A percentile compares a stretch with the other conserved stretches of the same genome.
phyloP scores from a whole-genome alignment of 495 filamentous ascomycete genomes.

The Parathielavia appendiculata region DNA sequence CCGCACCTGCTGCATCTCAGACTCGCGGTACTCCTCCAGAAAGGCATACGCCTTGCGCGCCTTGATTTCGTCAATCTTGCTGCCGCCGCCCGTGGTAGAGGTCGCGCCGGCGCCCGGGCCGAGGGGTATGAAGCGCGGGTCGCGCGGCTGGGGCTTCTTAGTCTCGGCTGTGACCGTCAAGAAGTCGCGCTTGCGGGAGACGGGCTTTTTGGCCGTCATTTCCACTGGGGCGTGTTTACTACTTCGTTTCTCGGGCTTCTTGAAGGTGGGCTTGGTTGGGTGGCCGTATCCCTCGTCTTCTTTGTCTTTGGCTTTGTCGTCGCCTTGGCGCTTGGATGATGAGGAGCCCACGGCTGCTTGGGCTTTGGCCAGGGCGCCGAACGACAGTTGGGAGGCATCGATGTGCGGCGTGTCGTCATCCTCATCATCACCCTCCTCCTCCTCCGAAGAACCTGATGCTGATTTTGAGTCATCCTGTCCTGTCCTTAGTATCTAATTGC shows the following conservation, averaged over 20 bases:
- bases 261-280: slow-evolving; percentile 4
- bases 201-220: slow-evolving; percentile 72
- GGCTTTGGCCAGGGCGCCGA: slow-evolving; percentile 82
- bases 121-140: slow-evolving; percentile 68
- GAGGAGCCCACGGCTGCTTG: slow-evolving; percentile 56
- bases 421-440: slow-evolving; percentile 34
- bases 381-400: slow-evolving; percentile 59
- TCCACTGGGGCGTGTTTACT: slow-evolving; percentile 86
- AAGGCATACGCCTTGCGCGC: slow-evolving; percentile 72
- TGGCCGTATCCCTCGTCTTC: slow-evolving; percentile 12
- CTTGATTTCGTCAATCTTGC: slow-evolving; percentile 48
- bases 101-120: slow-evolving; percentile 48
- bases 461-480: slow-evolving; percentile 18
- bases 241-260: slow-evolving; percentile 41
- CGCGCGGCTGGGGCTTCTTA: slow-evolving; percentile 57
- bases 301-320: slow-evolving; percentile 10
- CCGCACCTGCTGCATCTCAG: slow-evolving; percentile 71
- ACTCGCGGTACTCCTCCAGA: slow-evolving; percentile 73
- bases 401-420: slow-evolving; percentile 21
- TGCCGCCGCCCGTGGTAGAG: slow-evolving; percentile 13
- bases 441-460: slow-evolving; percentile 17
- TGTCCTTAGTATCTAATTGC: slow-evolving; percentile 11
- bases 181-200: slow-evolving; percentile 71
- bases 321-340: slow-evolving; percentile 21
- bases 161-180: slow-evolving; percentile 50